A percentile compares a stretch with the other conserved stretches of the same genome.
Conservation (phyloP, 306 rosid species). For the Castanea crenata region DNA sequence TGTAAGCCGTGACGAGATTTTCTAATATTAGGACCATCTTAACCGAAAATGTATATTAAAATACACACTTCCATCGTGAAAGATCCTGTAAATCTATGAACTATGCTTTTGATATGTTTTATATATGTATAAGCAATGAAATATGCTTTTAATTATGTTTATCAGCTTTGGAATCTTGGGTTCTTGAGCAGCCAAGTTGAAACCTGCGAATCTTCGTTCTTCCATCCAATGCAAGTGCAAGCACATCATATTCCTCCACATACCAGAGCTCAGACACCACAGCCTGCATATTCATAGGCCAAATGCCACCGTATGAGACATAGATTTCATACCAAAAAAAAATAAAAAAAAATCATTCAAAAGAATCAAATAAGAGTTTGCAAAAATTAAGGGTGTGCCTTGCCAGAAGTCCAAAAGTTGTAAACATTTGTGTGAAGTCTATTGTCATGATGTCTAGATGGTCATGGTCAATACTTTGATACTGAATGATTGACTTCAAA, state of each 20-base stretch:
- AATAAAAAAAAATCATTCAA: not conserved
- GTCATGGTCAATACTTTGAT: not conserved
- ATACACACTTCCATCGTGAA: not conserved
- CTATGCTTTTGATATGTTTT: not conserved
- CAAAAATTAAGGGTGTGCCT: not conserved
- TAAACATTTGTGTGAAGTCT: not conserved
- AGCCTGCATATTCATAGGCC: slow-evolving; percentile 49
- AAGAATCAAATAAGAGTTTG: not conserved
- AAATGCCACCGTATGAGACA: not conserved
- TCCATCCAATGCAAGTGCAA: slow-evolving; percentile 93
- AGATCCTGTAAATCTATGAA: not conserved
- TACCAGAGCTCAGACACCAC: slow-evolving; percentile 88
- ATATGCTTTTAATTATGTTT: not conserved
- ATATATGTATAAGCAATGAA: not conserved
- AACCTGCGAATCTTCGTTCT: slow-evolving; percentile 69
- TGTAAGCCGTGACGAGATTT: not conserved
- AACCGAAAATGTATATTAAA: not conserved
- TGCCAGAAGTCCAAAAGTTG: not conserved
- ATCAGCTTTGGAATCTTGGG: slow-evolving; percentile 24
- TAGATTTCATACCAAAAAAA: not conserved
- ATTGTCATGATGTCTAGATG: not conserved
- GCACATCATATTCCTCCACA: slow-evolving; percentile 87
- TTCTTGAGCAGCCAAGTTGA: slow-evolving; percentile 63
- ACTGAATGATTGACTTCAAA: not conserved
- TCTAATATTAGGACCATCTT: not conserved